These are phyloP conservation scores for Nephelium lappaceum DNA, from an alignment of 345 rosid genomes.

Conservation along the genomic window DNA sequence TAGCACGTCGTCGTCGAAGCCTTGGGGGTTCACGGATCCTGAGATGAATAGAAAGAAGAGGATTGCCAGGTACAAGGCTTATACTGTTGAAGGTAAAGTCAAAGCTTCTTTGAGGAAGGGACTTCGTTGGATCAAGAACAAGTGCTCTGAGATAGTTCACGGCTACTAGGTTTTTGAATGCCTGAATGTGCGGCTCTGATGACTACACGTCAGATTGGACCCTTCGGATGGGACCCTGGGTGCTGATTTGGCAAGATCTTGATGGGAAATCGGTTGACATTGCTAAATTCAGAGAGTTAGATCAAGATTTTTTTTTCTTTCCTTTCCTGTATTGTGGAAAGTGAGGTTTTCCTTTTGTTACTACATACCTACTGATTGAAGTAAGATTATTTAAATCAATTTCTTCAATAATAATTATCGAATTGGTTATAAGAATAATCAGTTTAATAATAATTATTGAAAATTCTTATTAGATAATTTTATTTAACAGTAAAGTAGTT, in stretches of 20 bases:
- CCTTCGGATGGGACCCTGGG: neutral
- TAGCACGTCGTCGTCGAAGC: constrained; percentile 22
- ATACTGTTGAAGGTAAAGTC: constrained; percentile 63
- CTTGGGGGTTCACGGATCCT: constrained; percentile 54
- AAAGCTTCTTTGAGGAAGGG: constrained; percentile 57
- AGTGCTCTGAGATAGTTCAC: constrained; percentile 50
- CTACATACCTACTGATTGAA: too few species aligned
- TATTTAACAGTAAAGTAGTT: too few species aligned
- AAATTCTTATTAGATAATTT: too few species aligned
- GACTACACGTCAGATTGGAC: constrained; percentile 25
- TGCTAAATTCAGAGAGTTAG: neutral
- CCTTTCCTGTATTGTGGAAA: neutral
- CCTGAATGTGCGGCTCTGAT: neutral
- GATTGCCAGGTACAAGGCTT: constrained; percentile 63
- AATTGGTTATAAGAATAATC: too few species aligned
- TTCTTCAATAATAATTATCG: too few species aligned
- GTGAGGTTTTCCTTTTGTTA: too few species aligned
- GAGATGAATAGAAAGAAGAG: constrained; percentile 63
- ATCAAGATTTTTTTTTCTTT: neutral
- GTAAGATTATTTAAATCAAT: too few species aligned
- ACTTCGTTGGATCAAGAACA: constrained; percentile 66
- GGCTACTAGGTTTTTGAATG: constrained; percentile 28
- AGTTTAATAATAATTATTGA: too few species aligned
- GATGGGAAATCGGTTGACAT: neutral
- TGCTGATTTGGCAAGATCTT: constrained; percentile 18